These are phyloP conservation scores for Cyberlindnera veronae DNA, from an alignment of 805 yeast species.

Conservation along the genomic window DNA sequence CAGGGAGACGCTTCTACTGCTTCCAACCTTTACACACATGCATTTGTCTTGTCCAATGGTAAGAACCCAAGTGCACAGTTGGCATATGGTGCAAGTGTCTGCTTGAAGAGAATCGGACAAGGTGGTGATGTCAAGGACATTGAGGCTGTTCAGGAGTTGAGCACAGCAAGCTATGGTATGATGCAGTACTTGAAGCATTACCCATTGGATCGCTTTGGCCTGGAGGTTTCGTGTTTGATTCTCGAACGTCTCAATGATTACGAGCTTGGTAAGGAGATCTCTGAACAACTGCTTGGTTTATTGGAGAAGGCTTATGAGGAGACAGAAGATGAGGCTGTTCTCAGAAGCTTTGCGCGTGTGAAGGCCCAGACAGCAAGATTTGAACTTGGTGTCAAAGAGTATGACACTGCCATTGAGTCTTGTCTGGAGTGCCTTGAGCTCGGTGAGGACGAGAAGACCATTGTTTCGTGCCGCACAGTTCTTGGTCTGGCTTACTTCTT, in stretches of 20 bases:
- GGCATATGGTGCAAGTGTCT: slow-evolving; percentile 61
- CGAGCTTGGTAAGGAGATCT: slow-evolving; percentile 47
- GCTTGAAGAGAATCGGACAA: slow-evolving; percentile 42
- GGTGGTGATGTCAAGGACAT: slow-evolving; percentile 50
- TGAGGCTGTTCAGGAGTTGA: slow-evolving; percentile 59
- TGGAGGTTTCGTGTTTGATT: slow-evolving; percentile 50
- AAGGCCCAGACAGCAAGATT: slow-evolving; percentile 74
- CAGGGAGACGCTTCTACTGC: slow-evolving; percentile 51
- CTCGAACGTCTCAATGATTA: slow-evolving; percentile 71
- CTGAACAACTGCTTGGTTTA: slow-evolving; percentile 42
- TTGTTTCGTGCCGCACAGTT: slow-evolving; percentile 60
- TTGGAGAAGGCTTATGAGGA: slow-evolving; percentile 57
- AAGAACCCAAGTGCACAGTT: slow-evolving; percentile 64
- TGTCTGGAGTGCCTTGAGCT: slow-evolving; percentile 54
- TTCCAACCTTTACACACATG: slow-evolving; percentile 64
- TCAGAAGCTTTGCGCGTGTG: slow-evolving; percentile 52
- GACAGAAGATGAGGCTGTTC: slow-evolving; percentile 43
- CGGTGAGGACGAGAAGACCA: slow-evolving; percentile 34
- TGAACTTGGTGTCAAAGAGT: slow-evolving; percentile 56
- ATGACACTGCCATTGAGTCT: slow-evolving; percentile 54
- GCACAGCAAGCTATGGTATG: slow-evolving; percentile 66
- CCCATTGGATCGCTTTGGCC: slow-evolving; percentile 56
- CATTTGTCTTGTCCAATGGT: slow-evolving; percentile 75
- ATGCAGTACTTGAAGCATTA: slow-evolving; percentile 56
- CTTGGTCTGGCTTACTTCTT: slow-evolving; percentile 74